Conservation (phyloP, 495 filamentous ascomycete genomes). For the Penicillium arizonense region DNA sequence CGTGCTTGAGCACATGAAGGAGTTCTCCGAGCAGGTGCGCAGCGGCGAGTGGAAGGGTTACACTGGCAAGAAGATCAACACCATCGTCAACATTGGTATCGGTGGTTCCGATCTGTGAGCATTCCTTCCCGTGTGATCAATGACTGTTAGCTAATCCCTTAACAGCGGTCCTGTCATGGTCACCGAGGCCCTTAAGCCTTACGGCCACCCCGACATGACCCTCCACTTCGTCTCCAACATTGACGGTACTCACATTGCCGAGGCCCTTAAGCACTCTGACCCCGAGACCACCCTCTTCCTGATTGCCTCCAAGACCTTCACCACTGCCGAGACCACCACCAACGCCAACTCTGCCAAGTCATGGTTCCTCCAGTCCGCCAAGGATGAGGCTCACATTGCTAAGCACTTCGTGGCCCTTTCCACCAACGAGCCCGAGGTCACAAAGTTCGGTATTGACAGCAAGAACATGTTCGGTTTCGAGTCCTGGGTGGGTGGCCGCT, state of each 20-base stretch:
- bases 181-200: slow-evolving; percentile 92
- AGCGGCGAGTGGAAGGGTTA: slow-evolving; percentile 98
- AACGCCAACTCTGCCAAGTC: slow-evolving; percentile 95
- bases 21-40: slow-evolving; percentile 90
- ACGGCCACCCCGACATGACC: slow-evolving; percentile 77
- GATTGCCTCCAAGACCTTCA: slow-evolving; percentile 98
- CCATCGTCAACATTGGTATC: slow-evolving; percentile 96
- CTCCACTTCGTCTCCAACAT: slow-evolving; percentile 99
- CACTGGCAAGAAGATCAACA: slow-evolving; percentile 96
- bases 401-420: slow-evolving; percentile 99
- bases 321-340: slow-evolving; percentile 93
- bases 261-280: slow-evolving; percentile 83
- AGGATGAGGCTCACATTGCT: slow-evolving; percentile 73
- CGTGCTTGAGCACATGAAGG: slow-evolving; percentile 94
- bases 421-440: slow-evolving; percentile 91
- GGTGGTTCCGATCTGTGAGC: slow-evolving; percentile 96
- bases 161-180: slow-evolving; percentile 95
- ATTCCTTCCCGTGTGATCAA: background rate
- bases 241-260: slow-evolving; percentile 95
- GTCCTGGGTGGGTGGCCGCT: slow-evolving; percentile 96
- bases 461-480: slow-evolving; percentile 99
- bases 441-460: slow-evolving; percentile 95
- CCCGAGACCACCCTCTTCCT: slow-evolving; percentile 98
- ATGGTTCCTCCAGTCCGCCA: slow-evolving; percentile 90
- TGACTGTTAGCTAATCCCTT: slow-evolving; percentile 29